Percentiles rank a stretch among this genome's conserved stretches.
These are phyloP conservation scores for Pseudogymnoascus sp. DNA, from an alignment of 2,329 filamentous ascomycete genomes.

Conservation along the genomic window DNA sequence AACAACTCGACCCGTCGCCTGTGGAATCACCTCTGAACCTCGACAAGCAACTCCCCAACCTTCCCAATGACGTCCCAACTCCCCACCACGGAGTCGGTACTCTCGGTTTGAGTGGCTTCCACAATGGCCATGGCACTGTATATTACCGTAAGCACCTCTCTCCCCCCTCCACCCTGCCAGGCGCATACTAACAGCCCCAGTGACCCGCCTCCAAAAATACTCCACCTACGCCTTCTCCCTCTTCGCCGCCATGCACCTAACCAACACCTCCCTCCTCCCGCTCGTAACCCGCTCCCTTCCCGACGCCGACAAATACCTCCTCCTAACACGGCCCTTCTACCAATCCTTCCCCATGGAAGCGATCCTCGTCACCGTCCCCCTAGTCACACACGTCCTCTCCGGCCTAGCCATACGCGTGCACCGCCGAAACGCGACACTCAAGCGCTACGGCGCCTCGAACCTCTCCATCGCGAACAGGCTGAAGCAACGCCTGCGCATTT, in stretches of 20 bases:
- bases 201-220: slow-evolving; percentile 75
- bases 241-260: slow-evolving; percentile 69
- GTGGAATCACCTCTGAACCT: slow-evolving; percentile 48
- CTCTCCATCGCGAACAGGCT: slow-evolving; percentile 38
- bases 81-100: slow-evolving; percentile 29
- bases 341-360: slow-evolving; percentile 77
- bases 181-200: slow-evolving; percentile 33
- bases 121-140: slow-evolving; percentile 55
- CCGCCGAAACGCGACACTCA: slow-evolving; percentile 62
- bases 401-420: slow-evolving; percentile 72
- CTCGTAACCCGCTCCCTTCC: slow-evolving; percentile 65
- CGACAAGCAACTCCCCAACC: slow-evolving; percentile 32
- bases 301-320: slow-evolving; percentile 74
- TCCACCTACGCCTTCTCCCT: slow-evolving; percentile 77
- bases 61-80: slow-evolving; percentile 35
- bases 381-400: slow-evolving; percentile 67
- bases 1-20: slow-evolving; percentile 75
- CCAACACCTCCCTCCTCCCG: slow-evolving; percentile 76
- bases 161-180: not conserved
- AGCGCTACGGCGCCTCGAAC: slow-evolving; percentile 66
- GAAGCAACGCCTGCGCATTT: slow-evolving; percentile 28
- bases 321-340: slow-evolving; percentile 87
- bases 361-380: slow-evolving; percentile 66
- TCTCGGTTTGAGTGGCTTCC: slow-evolving; percentile 49
- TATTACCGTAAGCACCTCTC: slow-evolving; percentile 59